Base-by-base conservation (phyloP, 768 basidiomycete species). In the Boletus subparvulus region DNA sequence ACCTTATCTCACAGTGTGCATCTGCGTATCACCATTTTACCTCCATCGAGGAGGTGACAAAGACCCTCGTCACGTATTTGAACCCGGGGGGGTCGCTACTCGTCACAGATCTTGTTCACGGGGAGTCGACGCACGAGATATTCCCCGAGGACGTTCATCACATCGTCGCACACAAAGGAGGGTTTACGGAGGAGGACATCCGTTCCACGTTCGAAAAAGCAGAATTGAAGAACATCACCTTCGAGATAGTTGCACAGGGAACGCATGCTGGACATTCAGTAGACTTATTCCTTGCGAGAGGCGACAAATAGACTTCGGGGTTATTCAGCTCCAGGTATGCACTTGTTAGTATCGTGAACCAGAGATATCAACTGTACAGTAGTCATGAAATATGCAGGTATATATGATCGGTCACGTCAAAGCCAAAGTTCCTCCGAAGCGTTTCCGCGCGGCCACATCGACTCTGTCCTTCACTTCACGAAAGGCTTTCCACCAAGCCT, bases 401-500 rank as follows among this genome's bases (percentile, higher is more conserved):
- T 32, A 42, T 47, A 3, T 14, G 6, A 17, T 24, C 13, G 0
- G 21, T 80, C 69, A 90, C 54, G 73, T 83, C 60, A 90, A 72
- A 3, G 80, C 85, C 58, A 94, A 67, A 11, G 74, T 73, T 1
- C 92, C 90, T 33, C 92, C 92, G 67, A 90, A 94, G 55, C 82
- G 83, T 69, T 79, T 81, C 58, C 80, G 77, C 6, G 83, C 80
- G 21, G 85, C 78, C n/a, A 70, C 74, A 61, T 92, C 87, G 73
- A 94, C 82, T 63, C 76, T 78, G 13, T 64, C 75, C 73, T 87
- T 90, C 3, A 92, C 84, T 32, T 81, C 80, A 56, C 81, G 75
- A 74, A 91, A 94, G 8, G 87, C 82, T 49, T 73, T 77, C 93
- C 92, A 95, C 94, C 93, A 95, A 39, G 83, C 83, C 66, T 77